Evolutionary conservation across 768 basidiomycete genomes (phyloP), one percentile per base, ranked within the genome.

Genomic region (Leucosporidium creatinivorum): DNA sequence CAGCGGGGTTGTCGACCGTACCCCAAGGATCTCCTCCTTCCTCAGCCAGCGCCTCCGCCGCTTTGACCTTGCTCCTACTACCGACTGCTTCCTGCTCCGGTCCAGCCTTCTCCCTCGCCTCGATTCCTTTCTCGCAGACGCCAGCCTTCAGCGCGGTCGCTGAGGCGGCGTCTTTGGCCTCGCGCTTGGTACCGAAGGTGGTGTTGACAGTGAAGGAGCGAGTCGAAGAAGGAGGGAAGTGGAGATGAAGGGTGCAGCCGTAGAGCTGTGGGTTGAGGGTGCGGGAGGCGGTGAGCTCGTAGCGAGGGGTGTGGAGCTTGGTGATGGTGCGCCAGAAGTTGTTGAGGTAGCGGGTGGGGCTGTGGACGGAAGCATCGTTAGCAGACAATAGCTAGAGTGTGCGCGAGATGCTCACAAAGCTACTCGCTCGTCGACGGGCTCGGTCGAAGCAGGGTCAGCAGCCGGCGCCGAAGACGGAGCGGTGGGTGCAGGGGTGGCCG

Each of bases 211-310:
- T 23, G 67, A 68, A 61, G 12, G 33, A n/a, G 52, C 47, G 62
- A 10, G 28, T 39, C 5, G 58, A 23, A 4, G 44, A 3, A 44
- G 63, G 58, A 31, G 67, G 67, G 31, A 68, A 28, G 23, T 19
- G 25, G 36, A 68, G 67, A 21, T 63, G 63, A 19, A 68, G 52
- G 21, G 57, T 59, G 58, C 67, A 63, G 58, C 50, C 56, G 62
- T 52, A 49, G 28, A 49, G 15, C 2, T 23, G 18, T 39, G 58
- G 48, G 12, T n/a, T 2, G 30, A 30, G 12, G 23, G 47, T 18
- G 13, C 21, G 12, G 8, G 62, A 25, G 1, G 33, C 26, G 36
- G 15, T 28, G 58, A 39, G 51, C 50, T 51, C 51, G 25, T 23
- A 33, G 23, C 51, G 54, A 19, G 63, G 63, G 4, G 56, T 49